A percentile compares a stretch with the other conserved stretches of the same genome.
These are phyloP conservation scores for Hypholoma fasciculare DNA, from an alignment of 768 basidiomycete species.

Conservation along the genomic window DNA sequence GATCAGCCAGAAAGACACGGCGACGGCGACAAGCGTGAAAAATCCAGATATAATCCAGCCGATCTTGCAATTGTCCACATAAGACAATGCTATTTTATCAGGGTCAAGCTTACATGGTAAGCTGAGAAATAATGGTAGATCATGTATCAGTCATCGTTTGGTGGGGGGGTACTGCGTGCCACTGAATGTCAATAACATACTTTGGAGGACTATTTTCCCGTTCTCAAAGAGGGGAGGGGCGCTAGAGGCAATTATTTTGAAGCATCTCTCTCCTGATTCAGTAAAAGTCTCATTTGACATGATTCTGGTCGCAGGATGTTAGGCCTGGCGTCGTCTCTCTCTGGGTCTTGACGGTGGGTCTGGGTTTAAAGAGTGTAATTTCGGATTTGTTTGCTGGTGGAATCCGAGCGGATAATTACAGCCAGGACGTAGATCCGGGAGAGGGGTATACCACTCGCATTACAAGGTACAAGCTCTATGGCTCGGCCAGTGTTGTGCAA, in stretches of 20 bases:
- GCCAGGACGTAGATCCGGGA: too few species aligned
- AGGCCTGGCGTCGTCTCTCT: too few species aligned
- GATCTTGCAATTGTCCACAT: constrained; percentile 36
- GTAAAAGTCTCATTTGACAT: constrained; percentile 18
- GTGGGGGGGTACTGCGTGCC: not conserved
- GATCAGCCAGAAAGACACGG: constrained; percentile 73
- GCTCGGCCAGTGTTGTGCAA: too few species aligned
- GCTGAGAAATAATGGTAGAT: constrained; percentile 30
- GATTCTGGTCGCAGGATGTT: not conserved
- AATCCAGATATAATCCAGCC: constrained; percentile 70
- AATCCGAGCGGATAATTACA: too few species aligned
- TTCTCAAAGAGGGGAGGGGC: constrained; percentile 62
- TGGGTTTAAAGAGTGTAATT: not conserved
- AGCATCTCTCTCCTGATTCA: constrained; percentile 23
- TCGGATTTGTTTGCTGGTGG: too few species aligned
- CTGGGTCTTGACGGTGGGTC: too few species aligned
- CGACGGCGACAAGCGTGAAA: constrained; percentile 56
- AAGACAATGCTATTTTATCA: not conserved
- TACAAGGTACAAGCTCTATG: too few species aligned
- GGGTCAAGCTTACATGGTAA: constrained; percentile 47
- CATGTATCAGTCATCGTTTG: not conserved
- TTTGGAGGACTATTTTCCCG: constrained; percentile 61
- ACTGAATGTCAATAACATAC: constrained; percentile 32
- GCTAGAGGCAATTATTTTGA: constrained; percentile 40
- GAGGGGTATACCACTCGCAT: too few species aligned